These are phyloP conservation scores for Aspergillus cavernicola DNA, from an alignment of 495 filamentous ascomycete species.

Conservation along the genomic window DNA sequence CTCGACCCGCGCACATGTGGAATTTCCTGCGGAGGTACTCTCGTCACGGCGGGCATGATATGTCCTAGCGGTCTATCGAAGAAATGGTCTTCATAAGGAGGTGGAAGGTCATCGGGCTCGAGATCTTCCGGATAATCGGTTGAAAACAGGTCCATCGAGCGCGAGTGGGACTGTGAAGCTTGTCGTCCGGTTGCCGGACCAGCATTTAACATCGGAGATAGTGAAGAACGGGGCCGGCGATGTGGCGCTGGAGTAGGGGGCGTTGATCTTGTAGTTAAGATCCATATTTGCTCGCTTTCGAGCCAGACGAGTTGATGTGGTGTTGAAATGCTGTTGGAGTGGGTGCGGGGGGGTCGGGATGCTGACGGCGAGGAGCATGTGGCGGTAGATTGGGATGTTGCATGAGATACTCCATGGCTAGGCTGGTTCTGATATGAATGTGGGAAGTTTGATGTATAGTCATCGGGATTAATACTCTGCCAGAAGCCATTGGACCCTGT, in stretches of 20 bases:
- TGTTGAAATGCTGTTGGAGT: constrained; percentile 4
- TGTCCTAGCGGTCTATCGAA: constrained; percentile 15
- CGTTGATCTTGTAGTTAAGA: constrained; percentile 3
- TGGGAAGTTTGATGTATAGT: neutral
- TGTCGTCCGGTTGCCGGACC: neutral
- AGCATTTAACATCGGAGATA: neutral
- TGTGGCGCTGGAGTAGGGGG: neutral
- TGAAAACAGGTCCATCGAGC: constrained; percentile 1
- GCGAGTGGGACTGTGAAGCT: neutral
- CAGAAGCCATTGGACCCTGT: neutral
- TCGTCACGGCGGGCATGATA: neutral
- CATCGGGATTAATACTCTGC: too few species aligned
- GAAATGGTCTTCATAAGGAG: constrained; percentile 20
- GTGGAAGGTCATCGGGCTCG: constrained; percentile 11
- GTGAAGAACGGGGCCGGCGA: neutral
- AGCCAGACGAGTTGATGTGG: constrained; percentile 21
- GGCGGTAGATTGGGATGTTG: too few species aligned
- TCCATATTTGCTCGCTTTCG: constrained; percentile 21
- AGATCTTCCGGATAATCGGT: neutral
- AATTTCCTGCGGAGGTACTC: neutral
- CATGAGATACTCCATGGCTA: neutral
- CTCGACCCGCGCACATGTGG: constrained; percentile 5
- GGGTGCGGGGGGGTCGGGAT: neutral
- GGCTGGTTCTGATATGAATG: neutral
- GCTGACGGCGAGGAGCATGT: neutral